phyloP scores from a whole-genome alignment of 805 yeast species.

The Candida sanyiensis region DNA sequence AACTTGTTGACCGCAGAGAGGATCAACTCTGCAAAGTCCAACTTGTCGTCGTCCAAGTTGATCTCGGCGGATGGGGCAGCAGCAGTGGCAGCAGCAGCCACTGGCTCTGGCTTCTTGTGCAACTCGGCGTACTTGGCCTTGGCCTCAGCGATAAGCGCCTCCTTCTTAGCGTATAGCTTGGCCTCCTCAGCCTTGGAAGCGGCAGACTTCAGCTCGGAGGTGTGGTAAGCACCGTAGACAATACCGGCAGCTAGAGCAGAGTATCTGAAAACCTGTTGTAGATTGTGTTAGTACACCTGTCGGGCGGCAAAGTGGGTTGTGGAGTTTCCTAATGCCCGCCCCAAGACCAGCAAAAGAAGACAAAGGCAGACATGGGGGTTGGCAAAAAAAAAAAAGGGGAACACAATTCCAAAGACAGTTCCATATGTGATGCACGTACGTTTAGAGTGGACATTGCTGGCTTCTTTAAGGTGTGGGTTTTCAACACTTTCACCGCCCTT shows the following conservation, averaged over 20 bases:
- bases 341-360: too few species aligned
- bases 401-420: background rate
- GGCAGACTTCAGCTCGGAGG: conserved; percentile 56
- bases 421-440: conserved; percentile 29
- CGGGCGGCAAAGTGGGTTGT: too few species aligned
- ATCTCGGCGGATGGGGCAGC: conserved; percentile 41
- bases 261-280: conserved; percentile 77
- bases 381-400: too few species aligned
- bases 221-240: conserved; percentile 82
- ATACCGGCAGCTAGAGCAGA: conserved; percentile 85
- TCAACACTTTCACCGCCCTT: background rate
- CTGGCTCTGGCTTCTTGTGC: conserved; percentile 41
- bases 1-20: conserved; percentile 57
- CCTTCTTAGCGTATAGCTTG: conserved; percentile 55
- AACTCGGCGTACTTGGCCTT: conserved; percentile 79
- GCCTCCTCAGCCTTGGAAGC: conserved; percentile 55
- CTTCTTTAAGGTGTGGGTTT: background rate
- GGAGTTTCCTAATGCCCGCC: too few species aligned
- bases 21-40: conserved; percentile 73
- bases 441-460: conserved; percentile 43
- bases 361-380: too few species aligned
- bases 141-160: conserved; percentile 79
- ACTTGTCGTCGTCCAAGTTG: conserved; percentile 83
- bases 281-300: conserved; percentile 13
- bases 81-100: conserved; percentile 21